phyloP scores from a whole-genome alignment of 2,329 filamentous ascomycete genomes.

The Whalleya microplaca region DNA sequence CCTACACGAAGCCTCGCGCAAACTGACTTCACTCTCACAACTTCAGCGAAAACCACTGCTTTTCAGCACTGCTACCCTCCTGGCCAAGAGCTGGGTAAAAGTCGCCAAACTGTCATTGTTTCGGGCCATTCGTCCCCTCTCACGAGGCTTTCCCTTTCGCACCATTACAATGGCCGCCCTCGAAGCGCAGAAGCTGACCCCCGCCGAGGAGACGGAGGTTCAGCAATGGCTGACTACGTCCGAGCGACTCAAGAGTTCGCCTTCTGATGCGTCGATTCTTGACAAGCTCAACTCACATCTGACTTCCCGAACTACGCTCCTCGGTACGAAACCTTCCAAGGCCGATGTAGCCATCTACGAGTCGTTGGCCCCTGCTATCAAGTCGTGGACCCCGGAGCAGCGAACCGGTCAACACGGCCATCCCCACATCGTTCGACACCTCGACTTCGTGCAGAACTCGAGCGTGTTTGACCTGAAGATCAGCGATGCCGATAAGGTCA shows the following conservation, averaged over 20 bases:
- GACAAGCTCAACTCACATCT: constrained; percentile 85
- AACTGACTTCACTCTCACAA: constrained; percentile 5
- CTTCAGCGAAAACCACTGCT: constrained; percentile 10
- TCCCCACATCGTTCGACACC: constrained; percentile 86
- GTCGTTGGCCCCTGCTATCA: constrained; percentile 74
- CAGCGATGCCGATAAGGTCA: constrained; percentile 73
- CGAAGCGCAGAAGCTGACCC: constrained; percentile 70
- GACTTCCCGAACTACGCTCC: constrained; percentile 82
- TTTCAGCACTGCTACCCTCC: not conserved
- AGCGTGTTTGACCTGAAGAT: constrained; percentile 73
- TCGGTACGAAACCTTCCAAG: constrained; percentile 86
- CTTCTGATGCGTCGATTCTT: constrained; percentile 70
- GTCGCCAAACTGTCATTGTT: constrained; percentile 45
- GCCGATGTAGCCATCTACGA: constrained; percentile 86
- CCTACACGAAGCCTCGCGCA: not conserved
- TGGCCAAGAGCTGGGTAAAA: constrained; percentile 7
- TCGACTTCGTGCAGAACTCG: constrained; percentile 95
- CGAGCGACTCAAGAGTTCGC: constrained; percentile 65
- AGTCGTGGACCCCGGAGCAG: constrained; percentile 81
- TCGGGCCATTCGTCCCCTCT: constrained; percentile 37
- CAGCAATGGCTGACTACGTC: constrained; percentile 85
- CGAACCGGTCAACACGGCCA: constrained; percentile 86
- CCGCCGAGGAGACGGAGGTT: constrained; percentile 83
- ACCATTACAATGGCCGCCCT: constrained; percentile 68
- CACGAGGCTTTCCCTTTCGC: constrained; percentile 38